Conservation (phyloP, 768 basidiomycete species). For the Leccinum obscurum region DNA sequence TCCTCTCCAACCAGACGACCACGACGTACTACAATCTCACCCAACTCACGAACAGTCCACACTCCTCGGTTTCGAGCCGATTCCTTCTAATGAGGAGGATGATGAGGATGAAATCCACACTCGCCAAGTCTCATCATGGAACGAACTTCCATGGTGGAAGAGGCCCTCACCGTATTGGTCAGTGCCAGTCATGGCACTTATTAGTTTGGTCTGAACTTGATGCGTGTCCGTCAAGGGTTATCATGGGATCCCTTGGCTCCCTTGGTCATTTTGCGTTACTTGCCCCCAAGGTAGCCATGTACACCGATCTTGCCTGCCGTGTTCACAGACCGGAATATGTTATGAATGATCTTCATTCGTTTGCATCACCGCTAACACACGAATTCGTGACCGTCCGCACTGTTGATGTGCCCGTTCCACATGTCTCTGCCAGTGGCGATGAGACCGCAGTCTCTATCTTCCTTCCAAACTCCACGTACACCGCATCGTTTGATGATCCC, state of each 20-base stretch:
- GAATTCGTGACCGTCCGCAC: background rate
- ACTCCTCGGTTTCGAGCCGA: slow-evolving; percentile 22
- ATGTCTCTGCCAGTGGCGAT: background rate
- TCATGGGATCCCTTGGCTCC: slow-evolving; percentile 53
- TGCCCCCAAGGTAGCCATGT: slow-evolving; percentile 73
- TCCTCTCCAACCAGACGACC: slow-evolving; percentile 46
- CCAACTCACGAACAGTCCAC: slow-evolving; percentile 40
- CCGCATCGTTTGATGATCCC: background rate
- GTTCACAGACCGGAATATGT: slow-evolving; percentile 58
- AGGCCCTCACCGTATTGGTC: slow-evolving; percentile 74
- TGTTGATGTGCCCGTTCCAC: background rate
- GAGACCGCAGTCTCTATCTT: background rate
- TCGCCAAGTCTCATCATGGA: slow-evolving; percentile 27
- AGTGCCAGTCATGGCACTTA: slow-evolving; percentile 22
- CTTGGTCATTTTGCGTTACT: slow-evolving; percentile 56
- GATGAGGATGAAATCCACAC: slow-evolving; percentile 29
- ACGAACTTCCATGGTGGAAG: slow-evolving; percentile 68
- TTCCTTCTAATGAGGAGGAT: slow-evolving; percentile 10
- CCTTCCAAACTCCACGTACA: slow-evolving; percentile 6
- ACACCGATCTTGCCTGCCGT: slow-evolving; percentile 69
- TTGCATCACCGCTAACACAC: background rate
- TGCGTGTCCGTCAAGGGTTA: slow-evolving; percentile 46
- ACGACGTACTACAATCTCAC: slow-evolving; percentile 42
- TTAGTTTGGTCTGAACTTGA: background rate
- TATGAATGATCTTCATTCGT: background rate